phyloP scores from a whole-genome alignment of 768 basidiomycete species.

The Mycena amicta region DNA sequence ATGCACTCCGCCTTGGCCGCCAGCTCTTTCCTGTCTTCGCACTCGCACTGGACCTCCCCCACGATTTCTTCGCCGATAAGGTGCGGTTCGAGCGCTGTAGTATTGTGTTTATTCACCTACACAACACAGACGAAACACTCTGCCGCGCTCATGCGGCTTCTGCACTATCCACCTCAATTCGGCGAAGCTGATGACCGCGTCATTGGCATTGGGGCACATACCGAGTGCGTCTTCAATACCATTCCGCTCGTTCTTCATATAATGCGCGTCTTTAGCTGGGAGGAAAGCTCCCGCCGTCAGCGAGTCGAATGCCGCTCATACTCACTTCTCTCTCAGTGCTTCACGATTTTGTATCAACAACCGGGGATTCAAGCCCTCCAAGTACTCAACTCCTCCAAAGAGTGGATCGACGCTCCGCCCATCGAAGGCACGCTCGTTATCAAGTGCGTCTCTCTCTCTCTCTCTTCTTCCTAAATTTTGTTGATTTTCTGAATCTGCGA shows the following conservation, averaged over 20 bases:
- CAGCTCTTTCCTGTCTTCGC: slow-evolving; percentile 71
- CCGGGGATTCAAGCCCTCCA: background rate
- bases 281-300: slow-evolving; percentile 40
- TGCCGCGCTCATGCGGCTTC: slow-evolving; percentile 63
- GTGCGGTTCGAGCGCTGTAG: slow-evolving; percentile 29
- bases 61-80: slow-evolving; percentile 70
- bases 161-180: slow-evolving; percentile 79
- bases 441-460: slow-evolving; percentile 54
- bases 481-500: too few species aligned
- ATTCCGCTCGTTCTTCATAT: too few species aligned
- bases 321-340: too few species aligned
- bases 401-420: slow-evolving; percentile 83
- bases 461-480: background rate
- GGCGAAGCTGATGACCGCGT: slow-evolving; percentile 62
- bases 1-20: slow-evolving; percentile 36
- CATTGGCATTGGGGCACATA: slow-evolving; percentile 85
- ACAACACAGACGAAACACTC: slow-evolving; percentile 51
- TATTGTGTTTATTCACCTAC: background rate
- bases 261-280: slow-evolving; percentile 49
- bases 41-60: slow-evolving; percentile 60
- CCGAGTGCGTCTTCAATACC: slow-evolving; percentile 52
- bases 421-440: slow-evolving; percentile 84
- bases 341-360: background rate
- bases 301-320: too few species aligned
- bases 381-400: background rate